Evolutionary conservation across 495 filamentous ascomycete genomes (phyloP).

Genomic region (Aspergillus avenaceus): DNA sequence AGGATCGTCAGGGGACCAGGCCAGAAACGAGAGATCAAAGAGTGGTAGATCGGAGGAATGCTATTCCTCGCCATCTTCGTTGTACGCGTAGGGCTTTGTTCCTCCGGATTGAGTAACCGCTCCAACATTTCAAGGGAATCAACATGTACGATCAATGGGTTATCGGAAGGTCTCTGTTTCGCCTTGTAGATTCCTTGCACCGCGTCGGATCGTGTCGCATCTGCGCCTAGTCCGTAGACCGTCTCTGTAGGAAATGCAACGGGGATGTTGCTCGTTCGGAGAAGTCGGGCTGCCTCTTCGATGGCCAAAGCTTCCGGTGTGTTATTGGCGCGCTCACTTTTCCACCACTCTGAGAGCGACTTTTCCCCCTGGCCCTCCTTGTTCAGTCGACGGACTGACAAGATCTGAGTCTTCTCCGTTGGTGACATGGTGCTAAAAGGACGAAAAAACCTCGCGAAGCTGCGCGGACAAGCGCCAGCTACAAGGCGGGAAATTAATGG

Average conservation of each 20-base stretch:
- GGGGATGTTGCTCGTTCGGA: conserved; percentile 62
- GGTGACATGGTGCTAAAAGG: conserved; percentile 18
- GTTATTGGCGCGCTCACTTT: conserved; percentile 28
- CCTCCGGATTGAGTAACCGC: conserved; percentile 46
- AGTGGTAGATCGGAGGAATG: conserved; percentile 78
- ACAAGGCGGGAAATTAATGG: conserved; percentile 20
- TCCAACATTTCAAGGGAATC: conserved; percentile 76
- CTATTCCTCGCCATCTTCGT: conserved; percentile 28
- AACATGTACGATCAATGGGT: conserved; percentile 92
- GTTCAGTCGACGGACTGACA: conserved; percentile 41
- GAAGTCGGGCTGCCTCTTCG: conserved; percentile 53
- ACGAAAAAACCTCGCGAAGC: conserved; percentile 25
- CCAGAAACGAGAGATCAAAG: conserved; percentile 84
- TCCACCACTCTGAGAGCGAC: conserved; percentile 46
- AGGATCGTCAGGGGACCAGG: conserved; percentile 92
- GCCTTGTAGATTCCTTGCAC: conserved; percentile 89
- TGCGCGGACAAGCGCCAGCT: conserved; percentile 33
- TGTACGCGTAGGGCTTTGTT: conserved; percentile 12
- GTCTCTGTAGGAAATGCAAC: conserved; percentile 98
- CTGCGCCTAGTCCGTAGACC: conserved; percentile 93
- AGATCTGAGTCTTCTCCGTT: conserved; percentile 30
- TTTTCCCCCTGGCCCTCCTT: conserved; percentile 31
- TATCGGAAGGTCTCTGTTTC: conserved; percentile 87
- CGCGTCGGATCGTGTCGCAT: conserved; percentile 79
- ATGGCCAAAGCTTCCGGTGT: conserved; percentile 38